phyloP scores from a whole-genome alignment of 2,329 filamentous ascomycete genomes.

The Aspergillus transmontanensis region DNA sequence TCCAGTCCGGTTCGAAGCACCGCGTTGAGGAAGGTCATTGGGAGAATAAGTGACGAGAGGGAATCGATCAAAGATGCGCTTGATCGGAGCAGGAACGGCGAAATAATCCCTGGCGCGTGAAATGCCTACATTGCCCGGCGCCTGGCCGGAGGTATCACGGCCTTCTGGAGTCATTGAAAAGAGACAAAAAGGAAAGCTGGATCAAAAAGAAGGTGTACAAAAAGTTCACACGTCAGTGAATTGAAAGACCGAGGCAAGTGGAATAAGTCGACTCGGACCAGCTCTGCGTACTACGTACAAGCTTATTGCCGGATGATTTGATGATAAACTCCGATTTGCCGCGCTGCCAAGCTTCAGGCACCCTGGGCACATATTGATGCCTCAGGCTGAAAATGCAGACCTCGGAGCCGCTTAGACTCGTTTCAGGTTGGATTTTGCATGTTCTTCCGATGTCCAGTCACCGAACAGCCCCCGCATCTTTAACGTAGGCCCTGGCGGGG shows the following conservation, averaged over 20 bases:
- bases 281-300: neutral
- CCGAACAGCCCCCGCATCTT: constrained; percentile 1
- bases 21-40: constrained; percentile 72
- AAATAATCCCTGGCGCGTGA: constrained; percentile 37
- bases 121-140: constrained; percentile 24
- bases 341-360: constrained; percentile 15
- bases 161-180: constrained; percentile 30
- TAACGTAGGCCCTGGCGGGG: neutral
- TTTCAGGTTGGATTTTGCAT: neutral
- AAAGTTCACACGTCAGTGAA: neutral
- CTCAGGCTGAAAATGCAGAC: neutral
- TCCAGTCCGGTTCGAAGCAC: constrained; percentile 49
- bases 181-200: neutral
- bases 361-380: neutral
- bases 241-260: neutral
- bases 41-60: constrained; percentile 75
- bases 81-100: constrained; percentile 68
- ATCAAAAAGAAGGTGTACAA: neutral
- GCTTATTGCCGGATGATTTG: neutral
- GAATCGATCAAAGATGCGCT: constrained; percentile 80
- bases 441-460: neutral
- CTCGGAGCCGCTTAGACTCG: neutral
- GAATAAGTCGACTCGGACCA: neutral
- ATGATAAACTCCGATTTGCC: constrained; percentile 6
- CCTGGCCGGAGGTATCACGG: constrained; percentile 26